These are phyloP conservation scores for Sphagnurus paluster DNA, from an alignment of 1,284 basidiomycete species.

Conservation along the genomic window DNA sequence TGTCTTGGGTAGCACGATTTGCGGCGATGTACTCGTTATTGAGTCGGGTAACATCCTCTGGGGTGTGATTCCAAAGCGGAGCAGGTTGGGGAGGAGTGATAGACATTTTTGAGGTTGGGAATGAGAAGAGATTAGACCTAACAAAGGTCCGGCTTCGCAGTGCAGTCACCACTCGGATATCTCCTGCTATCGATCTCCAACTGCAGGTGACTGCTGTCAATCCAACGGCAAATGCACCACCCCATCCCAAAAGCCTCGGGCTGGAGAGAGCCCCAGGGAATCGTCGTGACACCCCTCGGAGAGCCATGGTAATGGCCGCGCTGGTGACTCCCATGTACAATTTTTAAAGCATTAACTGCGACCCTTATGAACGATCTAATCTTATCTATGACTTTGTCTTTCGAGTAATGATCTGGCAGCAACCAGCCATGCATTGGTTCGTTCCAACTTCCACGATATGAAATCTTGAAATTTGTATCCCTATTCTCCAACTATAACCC, in stretches of 20 bases:
- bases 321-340: slow-evolving; percentile 1
- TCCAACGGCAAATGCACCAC: slow-evolving; percentile 36
- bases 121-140: slow-evolving; percentile 29
- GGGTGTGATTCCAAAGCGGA: slow-evolving; percentile 68
- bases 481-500: too few relatives aligned
- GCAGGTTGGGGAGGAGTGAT: slow-evolving; percentile 67
- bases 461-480: too few relatives aligned
- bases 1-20: slow-evolving; percentile 58
- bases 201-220: slow-evolving; percentile 32
- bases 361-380: slow-evolving; percentile 26
- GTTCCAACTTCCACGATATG: too few relatives aligned
- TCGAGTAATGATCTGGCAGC: too few relatives aligned
- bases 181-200: slow-evolving; percentile 38
- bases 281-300: slow-evolving; percentile 26
- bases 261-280: slow-evolving; percentile 21
- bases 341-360: slow-evolving; percentile 1
- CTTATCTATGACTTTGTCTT: too few relatives aligned
- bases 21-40: slow-evolving; percentile 61
- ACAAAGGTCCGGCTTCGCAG: slow-evolving; percentile 19
- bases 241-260: slow-evolving; percentile 30
- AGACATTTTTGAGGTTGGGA: slow-evolving; percentile 39
- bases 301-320: slow-evolving; percentile 24
- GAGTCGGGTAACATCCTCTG: slow-evolving; percentile 56
- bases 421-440: too few relatives aligned
- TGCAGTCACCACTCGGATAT: slow-evolving; percentile 32